Conservation (phyloP, 1,284 basidiomycete genomes). For the Tilletiaria anomala region DNA sequence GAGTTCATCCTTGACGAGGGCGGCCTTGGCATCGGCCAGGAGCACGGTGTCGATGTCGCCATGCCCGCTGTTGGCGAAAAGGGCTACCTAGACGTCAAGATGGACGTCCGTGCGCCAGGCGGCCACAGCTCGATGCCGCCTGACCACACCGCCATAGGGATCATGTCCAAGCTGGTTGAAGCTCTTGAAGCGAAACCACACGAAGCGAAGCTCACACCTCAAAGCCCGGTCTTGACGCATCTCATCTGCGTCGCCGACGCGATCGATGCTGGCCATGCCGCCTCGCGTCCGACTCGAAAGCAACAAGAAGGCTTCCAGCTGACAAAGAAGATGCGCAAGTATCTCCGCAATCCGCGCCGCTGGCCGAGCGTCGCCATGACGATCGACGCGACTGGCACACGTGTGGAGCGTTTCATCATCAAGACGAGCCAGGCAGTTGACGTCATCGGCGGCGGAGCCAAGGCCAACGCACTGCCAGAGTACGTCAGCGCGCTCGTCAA, state of each 20-base stretch:
- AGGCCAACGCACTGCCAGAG: constrained; percentile 53
- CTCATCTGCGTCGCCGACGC: constrained; percentile 47
- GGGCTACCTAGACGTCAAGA: constrained; percentile 9
- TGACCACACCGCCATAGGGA: constrained; percentile 49
- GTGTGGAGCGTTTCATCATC: constrained; percentile 21
- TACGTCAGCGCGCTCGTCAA: constrained; percentile 48
- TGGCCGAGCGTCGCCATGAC: neutral
- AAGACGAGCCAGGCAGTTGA: constrained; percentile 59
- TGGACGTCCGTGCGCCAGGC: constrained; percentile 43
- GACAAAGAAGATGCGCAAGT: neutral
- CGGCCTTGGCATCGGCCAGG: too few species aligned
- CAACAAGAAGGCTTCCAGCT: neutral
- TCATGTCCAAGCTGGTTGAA: constrained; percentile 48
- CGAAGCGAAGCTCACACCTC: constrained; percentile 32
- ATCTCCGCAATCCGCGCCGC: neutral
- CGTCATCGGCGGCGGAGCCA: constrained; percentile 54
- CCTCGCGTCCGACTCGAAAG: neutral
- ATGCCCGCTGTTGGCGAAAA: neutral
- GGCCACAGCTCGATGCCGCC: constrained; percentile 57
- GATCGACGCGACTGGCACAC: neutral
- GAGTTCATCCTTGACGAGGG: neutral
- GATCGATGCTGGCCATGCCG: constrained; percentile 38
- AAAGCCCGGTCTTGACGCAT: constrained; percentile 42
- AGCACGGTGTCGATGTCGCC: too few species aligned
- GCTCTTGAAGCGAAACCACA: constrained; percentile 49